Evolutionary conservation across 306 rosid genomes (phyloP).

Genomic region (Cyclanthera cordifolia): DNA sequence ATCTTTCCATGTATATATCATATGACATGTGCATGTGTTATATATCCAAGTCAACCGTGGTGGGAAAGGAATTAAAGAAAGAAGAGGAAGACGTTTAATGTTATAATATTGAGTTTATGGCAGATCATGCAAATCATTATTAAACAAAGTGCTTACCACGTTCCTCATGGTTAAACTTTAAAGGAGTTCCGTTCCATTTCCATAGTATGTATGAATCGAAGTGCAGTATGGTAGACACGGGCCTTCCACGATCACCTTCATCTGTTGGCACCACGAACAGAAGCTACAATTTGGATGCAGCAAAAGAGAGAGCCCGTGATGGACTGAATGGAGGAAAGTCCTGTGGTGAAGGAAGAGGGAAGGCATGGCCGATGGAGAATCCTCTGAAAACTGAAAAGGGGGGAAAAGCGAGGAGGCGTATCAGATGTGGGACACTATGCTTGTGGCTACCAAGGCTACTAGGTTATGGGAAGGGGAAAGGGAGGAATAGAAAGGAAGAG

Average conservation of each 20-base stretch:
- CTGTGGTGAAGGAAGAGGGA: constrained; percentile 35
- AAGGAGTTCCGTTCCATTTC: neutral
- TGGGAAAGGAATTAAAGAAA: neutral
- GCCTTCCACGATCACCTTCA: neutral
- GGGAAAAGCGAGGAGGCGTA: neutral
- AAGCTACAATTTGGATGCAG: neutral
- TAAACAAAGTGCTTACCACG: constrained; percentile 1
- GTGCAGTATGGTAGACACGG: neutral
- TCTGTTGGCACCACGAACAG: neutral
- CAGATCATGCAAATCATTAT: constrained; percentile 7
- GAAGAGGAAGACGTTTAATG: neutral
- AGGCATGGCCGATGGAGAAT: constrained; percentile 9
- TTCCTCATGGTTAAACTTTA: neutral
- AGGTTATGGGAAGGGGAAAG: neutral
- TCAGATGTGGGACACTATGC: constrained; percentile 7
- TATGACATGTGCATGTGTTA: too few species aligned
- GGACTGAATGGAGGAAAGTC: constrained; percentile 45
- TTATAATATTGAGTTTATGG: neutral
- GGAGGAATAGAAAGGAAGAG: neutral
- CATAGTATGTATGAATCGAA: neutral
- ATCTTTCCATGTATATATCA: neutral
- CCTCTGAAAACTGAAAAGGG: neutral
- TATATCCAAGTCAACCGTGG: neutral
- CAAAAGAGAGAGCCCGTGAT: constrained; percentile 24
- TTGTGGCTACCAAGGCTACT: neutral